Evolutionary conservation across 2,329 filamentous ascomycete species (phyloP).

Genomic region (Sordariomycetes sp.): DNA sequence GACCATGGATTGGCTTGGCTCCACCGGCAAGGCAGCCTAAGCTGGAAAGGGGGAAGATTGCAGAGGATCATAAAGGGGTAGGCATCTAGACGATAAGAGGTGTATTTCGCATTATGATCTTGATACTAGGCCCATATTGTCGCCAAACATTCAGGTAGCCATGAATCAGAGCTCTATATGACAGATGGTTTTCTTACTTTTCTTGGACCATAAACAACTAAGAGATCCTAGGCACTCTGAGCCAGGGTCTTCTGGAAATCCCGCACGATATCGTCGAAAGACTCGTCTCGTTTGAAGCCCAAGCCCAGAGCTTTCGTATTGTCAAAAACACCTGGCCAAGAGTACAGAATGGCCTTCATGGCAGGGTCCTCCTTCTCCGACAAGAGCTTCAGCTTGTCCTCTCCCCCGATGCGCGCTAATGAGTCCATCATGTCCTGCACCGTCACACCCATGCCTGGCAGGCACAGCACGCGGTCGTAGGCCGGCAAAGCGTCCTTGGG

Average conservation of each 20-base stretch:
- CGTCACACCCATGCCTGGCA: slow-evolving; percentile 37
- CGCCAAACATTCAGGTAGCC: too few species aligned
- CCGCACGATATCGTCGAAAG: slow-evolving; percentile 12
- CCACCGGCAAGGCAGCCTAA: slow-evolving; percentile 14
- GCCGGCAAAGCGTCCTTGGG: slow-evolving; percentile 7
- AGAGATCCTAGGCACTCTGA: too few species aligned
- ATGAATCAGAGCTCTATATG: too few species aligned
- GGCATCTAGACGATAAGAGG: too few species aligned
- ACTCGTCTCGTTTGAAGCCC: slow-evolving; percentile 35
- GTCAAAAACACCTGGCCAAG: slow-evolving; percentile 39
- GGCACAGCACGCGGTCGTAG: slow-evolving; percentile 23
- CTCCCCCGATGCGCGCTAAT: slow-evolving; percentile 33
- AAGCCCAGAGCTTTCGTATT: slow-evolving; percentile 39
- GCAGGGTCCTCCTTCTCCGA: slow-evolving; percentile 33
- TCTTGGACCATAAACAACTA: too few species aligned
- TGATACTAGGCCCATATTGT: too few species aligned
- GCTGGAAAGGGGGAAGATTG: too few species aligned
- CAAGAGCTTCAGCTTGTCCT: slow-evolving; percentile 28
- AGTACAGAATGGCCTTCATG: slow-evolving; percentile 36
- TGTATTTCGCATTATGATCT: too few species aligned
- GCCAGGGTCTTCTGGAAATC: slow-evolving; percentile 6
- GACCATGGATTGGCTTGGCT: slow-evolving; percentile 14
- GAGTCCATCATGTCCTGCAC: slow-evolving; percentile 40
- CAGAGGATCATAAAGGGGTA: too few species aligned
- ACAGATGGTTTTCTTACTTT: too few species aligned